Percentiles rank a stretch among this genome's conserved stretches.
phyloP scores from a whole-genome alignment of 257 asterid species.

The Solanum sparsipilum region DNA sequence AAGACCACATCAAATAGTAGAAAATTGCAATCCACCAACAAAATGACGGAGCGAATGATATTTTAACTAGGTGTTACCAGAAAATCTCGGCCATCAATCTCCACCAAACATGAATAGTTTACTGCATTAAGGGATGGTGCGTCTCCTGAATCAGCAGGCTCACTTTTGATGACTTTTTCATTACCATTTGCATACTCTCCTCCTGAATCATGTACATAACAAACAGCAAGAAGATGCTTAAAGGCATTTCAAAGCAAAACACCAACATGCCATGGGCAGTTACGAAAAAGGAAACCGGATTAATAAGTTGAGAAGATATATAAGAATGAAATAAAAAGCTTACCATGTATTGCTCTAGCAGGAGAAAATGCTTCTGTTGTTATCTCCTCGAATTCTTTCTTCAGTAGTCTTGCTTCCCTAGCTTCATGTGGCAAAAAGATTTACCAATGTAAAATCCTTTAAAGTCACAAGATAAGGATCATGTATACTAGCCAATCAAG shows the following conservation, averaged over 20 bases:
- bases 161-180: background rate
- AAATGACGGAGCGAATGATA: background rate
- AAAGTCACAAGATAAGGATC: background rate
- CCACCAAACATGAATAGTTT: background rate
- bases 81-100: conserved; percentile 2
- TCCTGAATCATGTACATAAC: background rate
- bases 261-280: background rate
- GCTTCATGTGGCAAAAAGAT: background rate
- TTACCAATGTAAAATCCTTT: background rate
- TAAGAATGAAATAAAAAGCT: background rate
- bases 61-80: conserved; percentile 10
- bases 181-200: background rate
- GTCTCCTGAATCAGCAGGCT: conserved; percentile 1
- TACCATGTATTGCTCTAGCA: conserved; percentile 4
- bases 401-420: background rate
- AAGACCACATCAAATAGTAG: background rate
- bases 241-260: background rate
- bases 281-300: background rate
- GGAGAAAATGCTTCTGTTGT: background rate
- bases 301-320: background rate
- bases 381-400: background rate
- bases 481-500: background rate
- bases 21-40: background rate
- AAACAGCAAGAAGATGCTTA: background rate
- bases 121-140: background rate